Base-by-base conservation (phyloP, 73 alveolate genomes). In the Tetrahymena thermophila region DNA sequence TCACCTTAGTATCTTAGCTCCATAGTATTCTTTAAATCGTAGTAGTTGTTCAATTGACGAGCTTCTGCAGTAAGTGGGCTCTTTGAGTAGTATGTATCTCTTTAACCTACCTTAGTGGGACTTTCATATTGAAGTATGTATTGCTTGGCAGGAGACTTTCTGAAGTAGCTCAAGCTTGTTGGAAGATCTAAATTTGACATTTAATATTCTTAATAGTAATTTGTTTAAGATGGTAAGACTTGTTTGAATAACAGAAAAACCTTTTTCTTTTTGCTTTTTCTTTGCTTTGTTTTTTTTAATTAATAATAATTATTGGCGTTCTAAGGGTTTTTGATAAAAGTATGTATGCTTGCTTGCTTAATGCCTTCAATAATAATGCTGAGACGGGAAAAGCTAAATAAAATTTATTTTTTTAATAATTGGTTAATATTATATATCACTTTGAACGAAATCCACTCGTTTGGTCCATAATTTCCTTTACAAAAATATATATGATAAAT, bases 371-470 rank as follows among this genome's bases (percentile, higher is more conserved):
- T 50, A 50, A 50, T 50, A 50, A 50, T 50, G 31, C 89, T 19
- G 89, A 71, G 89, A 28, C 17, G 89, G 89, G 89, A 71, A 71
- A 71, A 71, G 89, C 89, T 71, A 71, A 71, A 71, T 71, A 71
- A 71, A 71, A 71, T 71, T 71, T 71, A 71, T 71, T 71, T 71
- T 71, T 71, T 71, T 71, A 71, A 71, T 71, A 71, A 71, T 71
- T 71, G 89, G 89, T 71, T 71, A 71, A 71, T 71, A 71, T 71
- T 71, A 71, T 71, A 71, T 71, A 71, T 71, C 89, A 71, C 89
- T 71, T 71, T 71, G 89, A 71, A 71, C 89, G 89, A 31, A 71
- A 71, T 71, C 89, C 89, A 71, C 89, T 71, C 89, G 89, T 71
- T 71, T 71, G 89, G 40, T 25, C 89, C 89, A n/a, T 71, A 71